Conservation (phyloP, 345 rosid genomes). For the Mallotus nudiflorus region DNA sequence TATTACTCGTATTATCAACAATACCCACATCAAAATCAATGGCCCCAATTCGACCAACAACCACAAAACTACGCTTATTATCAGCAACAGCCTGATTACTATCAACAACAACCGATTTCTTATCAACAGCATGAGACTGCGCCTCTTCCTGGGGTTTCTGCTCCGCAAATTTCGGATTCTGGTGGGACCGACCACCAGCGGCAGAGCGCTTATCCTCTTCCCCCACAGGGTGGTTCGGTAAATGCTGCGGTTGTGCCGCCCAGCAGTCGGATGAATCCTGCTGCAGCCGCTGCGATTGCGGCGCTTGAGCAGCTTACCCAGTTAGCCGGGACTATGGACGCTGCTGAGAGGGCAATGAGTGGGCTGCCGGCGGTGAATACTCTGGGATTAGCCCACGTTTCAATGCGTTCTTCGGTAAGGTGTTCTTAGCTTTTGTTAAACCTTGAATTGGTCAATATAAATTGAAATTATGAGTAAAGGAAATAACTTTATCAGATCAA, state of each 20-base stretch:
- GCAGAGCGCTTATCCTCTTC: slow-evolving; percentile 5
- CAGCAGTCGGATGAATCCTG: slow-evolving; percentile 13
- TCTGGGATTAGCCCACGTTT: neutral
- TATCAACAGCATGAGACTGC: neutral
- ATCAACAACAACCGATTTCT: neutral
- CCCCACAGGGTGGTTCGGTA: slow-evolving; percentile 3
- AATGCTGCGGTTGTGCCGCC: slow-evolving; percentile 8
- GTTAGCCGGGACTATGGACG: slow-evolving; percentile 27
- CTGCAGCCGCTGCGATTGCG: slow-evolving; percentile 31
- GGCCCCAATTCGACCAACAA: neutral
- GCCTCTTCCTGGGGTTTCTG: neutral
- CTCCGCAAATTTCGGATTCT: neutral
- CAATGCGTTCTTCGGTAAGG: slow-evolving; percentile 25
- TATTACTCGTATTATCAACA: slow-evolving; percentile 13
- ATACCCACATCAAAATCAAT: slow-evolving; percentile 15
- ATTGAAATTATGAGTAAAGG: no score
- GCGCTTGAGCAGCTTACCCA: slow-evolving; percentile 34
- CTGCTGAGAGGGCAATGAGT: slow-evolving; percentile 29
- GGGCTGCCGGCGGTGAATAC: slow-evolving; percentile 14
- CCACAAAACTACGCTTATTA: slow-evolving; percentile 10
- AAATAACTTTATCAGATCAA: no score
- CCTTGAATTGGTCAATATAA: no score
- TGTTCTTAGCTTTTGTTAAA: neutral
- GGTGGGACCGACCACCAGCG: slow-evolving; percentile 2
- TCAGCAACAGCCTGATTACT: neutral